These are phyloP conservation scores for Metschnikowia matae DNA, from an alignment of 805 yeast genomes.

Conservation along the genomic window DNA sequence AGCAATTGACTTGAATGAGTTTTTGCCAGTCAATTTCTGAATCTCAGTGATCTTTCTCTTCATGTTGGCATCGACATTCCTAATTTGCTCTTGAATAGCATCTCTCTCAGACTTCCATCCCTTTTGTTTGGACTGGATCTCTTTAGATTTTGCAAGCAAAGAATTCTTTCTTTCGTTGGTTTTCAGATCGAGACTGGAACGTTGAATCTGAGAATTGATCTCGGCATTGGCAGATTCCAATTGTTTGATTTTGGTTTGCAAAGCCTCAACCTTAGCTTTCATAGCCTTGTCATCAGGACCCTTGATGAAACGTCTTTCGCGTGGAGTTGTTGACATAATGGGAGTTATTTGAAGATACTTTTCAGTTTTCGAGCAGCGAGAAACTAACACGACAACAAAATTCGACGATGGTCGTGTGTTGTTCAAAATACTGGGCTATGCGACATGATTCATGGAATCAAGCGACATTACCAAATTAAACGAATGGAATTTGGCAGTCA, in stretches of 20 bases:
- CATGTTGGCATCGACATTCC: slow-evolving; percentile 60
- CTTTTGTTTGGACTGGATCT: slow-evolving; percentile 43
- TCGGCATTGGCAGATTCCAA: slow-evolving; percentile 52
- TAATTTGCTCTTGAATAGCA: slow-evolving; percentile 66
- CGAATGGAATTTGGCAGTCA: not conserved
- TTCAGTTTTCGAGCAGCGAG: not conserved
- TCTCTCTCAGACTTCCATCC: slow-evolving; percentile 46
- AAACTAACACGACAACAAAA: slow-evolving; percentile 7
- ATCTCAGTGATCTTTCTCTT: slow-evolving; percentile 76
- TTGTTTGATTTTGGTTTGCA: slow-evolving; percentile 59
- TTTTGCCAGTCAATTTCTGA: slow-evolving; percentile 65
- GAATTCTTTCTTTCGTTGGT: slow-evolving; percentile 29
- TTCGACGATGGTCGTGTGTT: slow-evolving; percentile 8
- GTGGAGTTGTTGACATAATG: slow-evolving; percentile 18
- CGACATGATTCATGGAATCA: not conserved
- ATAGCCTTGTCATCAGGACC: slow-evolving; percentile 68
- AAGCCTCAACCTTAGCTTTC: slow-evolving; percentile 52
- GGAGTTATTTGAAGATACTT: not conserved
- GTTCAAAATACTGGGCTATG: not conserved
- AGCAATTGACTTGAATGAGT: slow-evolving; percentile 58
- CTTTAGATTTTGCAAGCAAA: slow-evolving; percentile 36
- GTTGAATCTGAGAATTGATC: slow-evolving; percentile 51
- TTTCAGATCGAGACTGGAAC: slow-evolving; percentile 29
- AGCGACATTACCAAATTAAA: not conserved
- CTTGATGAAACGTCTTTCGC: slow-evolving; percentile 54